Evolutionary conservation across 805 yeast species (phyloP).

Genomic region (Candida krabiensis): DNA sequence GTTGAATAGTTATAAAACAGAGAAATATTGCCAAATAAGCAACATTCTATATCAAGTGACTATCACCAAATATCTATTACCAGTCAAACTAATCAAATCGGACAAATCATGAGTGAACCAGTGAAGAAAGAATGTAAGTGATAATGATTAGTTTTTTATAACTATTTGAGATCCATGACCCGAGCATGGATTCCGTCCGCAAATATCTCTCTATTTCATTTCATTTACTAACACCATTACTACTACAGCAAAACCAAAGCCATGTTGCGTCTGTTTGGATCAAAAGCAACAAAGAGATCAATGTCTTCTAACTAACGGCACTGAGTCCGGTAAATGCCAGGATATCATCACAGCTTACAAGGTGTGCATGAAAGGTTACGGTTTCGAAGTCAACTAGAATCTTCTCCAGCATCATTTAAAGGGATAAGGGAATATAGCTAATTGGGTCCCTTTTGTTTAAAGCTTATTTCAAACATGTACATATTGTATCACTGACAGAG

Average conservation of each 20-base stretch:
- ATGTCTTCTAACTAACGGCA: slow-evolving; percentile 79
- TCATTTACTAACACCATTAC: slow-evolving; percentile 8
- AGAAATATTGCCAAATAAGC: too few relatives aligned
- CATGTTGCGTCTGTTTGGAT: slow-evolving; percentile 93
- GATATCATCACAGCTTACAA: slow-evolving; percentile 72
- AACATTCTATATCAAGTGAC: too few relatives aligned
- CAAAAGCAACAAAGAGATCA: slow-evolving; percentile 67
- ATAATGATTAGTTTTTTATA: background rate
- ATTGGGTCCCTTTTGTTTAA: background rate
- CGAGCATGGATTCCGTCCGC: too few relatives aligned
- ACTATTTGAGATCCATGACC: too few relatives aligned
- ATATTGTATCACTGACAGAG: too few relatives aligned
- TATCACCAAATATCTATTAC: too few relatives aligned
- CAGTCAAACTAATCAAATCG: too few relatives aligned
- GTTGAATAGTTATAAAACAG: too few relatives aligned
- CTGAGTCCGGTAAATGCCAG: slow-evolving; percentile 80
- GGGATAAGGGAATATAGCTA: slow-evolving; percentile 7
- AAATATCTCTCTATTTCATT: too few relatives aligned
- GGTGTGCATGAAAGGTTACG: slow-evolving; percentile 88
- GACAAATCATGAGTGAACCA: too few relatives aligned
- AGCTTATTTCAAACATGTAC: background rate
- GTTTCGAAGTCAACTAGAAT: slow-evolving; percentile 53
- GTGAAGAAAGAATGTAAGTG: slow-evolving; percentile 24
- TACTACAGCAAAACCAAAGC: slow-evolving; percentile 73
- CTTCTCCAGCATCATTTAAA: background rate